Conservation (phyloP, 805 yeast species). For the Nakazawaea molendinolei region DNA sequence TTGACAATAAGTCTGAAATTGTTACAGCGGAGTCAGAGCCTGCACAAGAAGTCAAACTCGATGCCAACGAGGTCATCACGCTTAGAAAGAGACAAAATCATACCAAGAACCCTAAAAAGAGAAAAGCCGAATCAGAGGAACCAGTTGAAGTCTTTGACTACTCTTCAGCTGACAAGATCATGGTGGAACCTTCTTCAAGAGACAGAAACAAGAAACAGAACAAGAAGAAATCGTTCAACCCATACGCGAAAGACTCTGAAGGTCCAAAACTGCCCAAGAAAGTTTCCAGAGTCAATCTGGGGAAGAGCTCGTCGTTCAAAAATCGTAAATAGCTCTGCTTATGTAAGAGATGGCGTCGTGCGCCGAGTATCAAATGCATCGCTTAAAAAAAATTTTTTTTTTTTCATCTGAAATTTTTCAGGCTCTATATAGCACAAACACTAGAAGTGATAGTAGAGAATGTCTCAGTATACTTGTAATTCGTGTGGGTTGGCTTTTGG, state of each 20-base stretch:
- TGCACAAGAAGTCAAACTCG: slow-evolving; percentile 19
- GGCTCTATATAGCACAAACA: not conserved
- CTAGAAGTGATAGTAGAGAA: not conserved
- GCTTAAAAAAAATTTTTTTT: slow-evolving; percentile 8
- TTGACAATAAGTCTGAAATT: slow-evolving; percentile 15
- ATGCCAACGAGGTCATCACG: slow-evolving; percentile 25
- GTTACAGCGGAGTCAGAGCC: slow-evolving; percentile 14
- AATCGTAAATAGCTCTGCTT: too few relatives aligned
- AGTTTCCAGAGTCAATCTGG: slow-evolving; percentile 20
- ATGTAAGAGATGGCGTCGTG: slow-evolving; percentile 9
- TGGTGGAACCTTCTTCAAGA: slow-evolving; percentile 10
- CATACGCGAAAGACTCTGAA: slow-evolving; percentile 25
- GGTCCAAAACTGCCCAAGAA: slow-evolving; percentile 53
- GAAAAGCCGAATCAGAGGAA: slow-evolving; percentile 22
- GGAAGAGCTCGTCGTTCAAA: slow-evolving; percentile 31
- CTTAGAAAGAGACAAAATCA: too few relatives aligned
- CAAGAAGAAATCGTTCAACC: slow-evolving; percentile 13
- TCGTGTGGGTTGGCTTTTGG: slow-evolving; percentile 36
- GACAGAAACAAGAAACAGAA: slow-evolving; percentile 4
- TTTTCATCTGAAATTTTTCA: not conserved
- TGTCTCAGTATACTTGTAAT: slow-evolving; percentile 31
- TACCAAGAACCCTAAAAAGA: slow-evolving; percentile 16
- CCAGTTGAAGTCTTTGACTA: slow-evolving; percentile 17
- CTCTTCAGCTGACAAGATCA: slow-evolving; percentile 17
- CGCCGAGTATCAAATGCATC: not conserved